These are phyloP conservation scores for Blastobotrys raffinosifermentans DNA, from an alignment of 1,139 yeast species.

Conservation along the genomic window DNA sequence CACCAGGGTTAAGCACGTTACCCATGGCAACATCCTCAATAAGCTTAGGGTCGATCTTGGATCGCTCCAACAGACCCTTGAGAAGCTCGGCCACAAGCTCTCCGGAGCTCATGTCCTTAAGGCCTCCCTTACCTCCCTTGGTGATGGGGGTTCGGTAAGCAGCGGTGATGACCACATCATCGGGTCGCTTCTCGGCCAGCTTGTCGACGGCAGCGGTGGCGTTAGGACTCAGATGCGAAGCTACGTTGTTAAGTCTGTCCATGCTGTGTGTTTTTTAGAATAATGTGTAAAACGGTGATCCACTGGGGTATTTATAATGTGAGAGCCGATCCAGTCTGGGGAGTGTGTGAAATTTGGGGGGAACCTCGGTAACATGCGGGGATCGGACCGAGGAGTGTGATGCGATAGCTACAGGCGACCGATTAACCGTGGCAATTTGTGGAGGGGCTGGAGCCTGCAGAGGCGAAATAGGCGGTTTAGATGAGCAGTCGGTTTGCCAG, in stretches of 20 bases:
- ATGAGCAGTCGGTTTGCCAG: too few species aligned
- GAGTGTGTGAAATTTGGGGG: too few species aligned
- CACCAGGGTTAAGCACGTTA: conserved; percentile 82
- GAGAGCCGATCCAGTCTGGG: too few species aligned
- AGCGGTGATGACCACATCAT: conserved; percentile 79
- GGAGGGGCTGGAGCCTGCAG: too few species aligned
- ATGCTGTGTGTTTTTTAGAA: conserved; percentile 5
- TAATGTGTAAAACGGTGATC: too few species aligned
- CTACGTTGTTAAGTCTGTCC: conserved; percentile 13
- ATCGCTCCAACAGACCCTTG: conserved; percentile 51
- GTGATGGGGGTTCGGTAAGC: conserved; percentile 89
- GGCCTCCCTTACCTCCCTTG: conserved; percentile 77
- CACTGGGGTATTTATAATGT: too few species aligned
- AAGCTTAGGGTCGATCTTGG: conserved; percentile 54
- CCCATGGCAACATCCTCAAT: conserved; percentile 85
- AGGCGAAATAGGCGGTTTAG: too few species aligned
- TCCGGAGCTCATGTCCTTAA: conserved; percentile 71
- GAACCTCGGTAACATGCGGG: too few species aligned
- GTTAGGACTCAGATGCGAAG: conserved; percentile 28
- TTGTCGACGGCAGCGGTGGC: conserved; percentile 29
- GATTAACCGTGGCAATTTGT: too few species aligned
- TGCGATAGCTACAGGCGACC: too few species aligned
- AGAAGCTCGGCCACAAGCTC: conserved; percentile 64
- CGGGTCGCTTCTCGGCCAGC: conserved; percentile 59
- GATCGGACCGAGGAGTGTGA: too few species aligned